Evolutionary conservation across 495 filamentous ascomycete species (phyloP).

Genomic region (Aspergillus affinis): DNA sequence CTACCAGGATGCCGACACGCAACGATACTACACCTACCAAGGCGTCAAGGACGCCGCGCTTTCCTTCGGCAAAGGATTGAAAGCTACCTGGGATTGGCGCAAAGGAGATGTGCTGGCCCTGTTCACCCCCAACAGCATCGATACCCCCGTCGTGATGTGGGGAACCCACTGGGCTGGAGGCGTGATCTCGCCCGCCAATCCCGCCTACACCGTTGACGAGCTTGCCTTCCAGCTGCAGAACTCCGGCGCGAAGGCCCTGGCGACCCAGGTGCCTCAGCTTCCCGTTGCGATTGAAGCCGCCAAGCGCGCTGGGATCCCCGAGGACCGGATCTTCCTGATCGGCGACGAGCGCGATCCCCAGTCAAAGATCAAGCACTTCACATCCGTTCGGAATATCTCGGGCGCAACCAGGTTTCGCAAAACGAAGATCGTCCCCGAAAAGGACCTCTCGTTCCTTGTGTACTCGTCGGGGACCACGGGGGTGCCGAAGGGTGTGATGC

Average conservation of each 20-base stretch:
- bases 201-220: conserved; percentile 81
- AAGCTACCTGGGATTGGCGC: conserved; percentile 68
- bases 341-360: conserved; percentile 68
- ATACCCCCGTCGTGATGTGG: conserved; percentile 69
- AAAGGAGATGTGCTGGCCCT: conserved; percentile 77
- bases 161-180: conserved; percentile 85
- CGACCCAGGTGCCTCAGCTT: conserved; percentile 67
- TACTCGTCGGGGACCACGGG: conserved; percentile 93
- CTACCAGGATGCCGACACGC: conserved; percentile 72
- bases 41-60: conserved; percentile 62
- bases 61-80: conserved; percentile 79
- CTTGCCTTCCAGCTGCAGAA: conserved; percentile 86
- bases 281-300: conserved; percentile 65
- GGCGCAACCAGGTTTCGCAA: conserved; percentile 47
- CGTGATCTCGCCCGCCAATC: conserved; percentile 78
- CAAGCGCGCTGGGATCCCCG: conserved; percentile 61
- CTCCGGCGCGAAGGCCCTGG: conserved; percentile 71
- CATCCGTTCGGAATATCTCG: conserved; percentile 61
- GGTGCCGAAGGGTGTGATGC: conserved; percentile 88
- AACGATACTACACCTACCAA: conserved; percentile 72
- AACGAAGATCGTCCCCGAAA: conserved; percentile 44
- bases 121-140: conserved; percentile 73
- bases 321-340: conserved; percentile 68
- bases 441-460: conserved; percentile 64
- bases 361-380: conserved; percentile 71